These are phyloP conservation scores for Populus tomentosa DNA, from an alignment of 441 rosid genomes.

Conservation along the genomic window DNA sequence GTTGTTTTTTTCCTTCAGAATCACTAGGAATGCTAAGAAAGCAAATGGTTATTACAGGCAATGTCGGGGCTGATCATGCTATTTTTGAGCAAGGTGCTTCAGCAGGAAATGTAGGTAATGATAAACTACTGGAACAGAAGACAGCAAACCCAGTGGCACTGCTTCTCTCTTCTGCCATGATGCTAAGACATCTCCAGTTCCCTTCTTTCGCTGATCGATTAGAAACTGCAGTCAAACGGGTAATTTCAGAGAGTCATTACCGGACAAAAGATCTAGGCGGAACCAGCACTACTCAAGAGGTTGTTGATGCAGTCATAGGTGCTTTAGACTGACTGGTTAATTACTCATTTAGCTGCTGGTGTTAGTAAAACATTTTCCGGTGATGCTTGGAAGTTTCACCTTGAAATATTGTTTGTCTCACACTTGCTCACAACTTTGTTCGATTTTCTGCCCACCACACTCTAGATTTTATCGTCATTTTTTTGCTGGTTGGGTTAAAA, in stretches of 20 bases:
- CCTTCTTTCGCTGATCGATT: constrained; percentile 91
- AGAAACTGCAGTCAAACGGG: constrained; percentile 81
- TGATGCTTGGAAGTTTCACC: neutral
- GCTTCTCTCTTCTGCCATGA: constrained; percentile 98
- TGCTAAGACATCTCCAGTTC: constrained; percentile 95
- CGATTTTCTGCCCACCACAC: neutral
- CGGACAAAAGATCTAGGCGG: constrained; percentile 94
- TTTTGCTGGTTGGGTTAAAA: neutral
- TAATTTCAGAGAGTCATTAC: constrained; percentile 61
- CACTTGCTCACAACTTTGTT: neutral
- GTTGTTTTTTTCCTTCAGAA: neutral
- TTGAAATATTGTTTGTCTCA: neutral
- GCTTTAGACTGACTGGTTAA: constrained; percentile 22
- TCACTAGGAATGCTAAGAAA: neutral
- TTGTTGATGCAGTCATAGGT: constrained; percentile 35
- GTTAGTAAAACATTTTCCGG: neutral
- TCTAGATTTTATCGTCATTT: neutral
- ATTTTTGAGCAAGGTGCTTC: constrained; percentile 99
- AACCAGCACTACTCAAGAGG: constrained; percentile 68
- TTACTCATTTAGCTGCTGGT: neutral
- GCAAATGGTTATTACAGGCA: constrained; percentile 42
- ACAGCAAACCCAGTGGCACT: constrained; percentile 95
- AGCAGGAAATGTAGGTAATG: constrained; percentile 92
- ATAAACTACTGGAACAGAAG: constrained; percentile 52
- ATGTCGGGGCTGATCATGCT: constrained; percentile 91